Evolutionary conservation across 306 rosid genomes (phyloP).

Genomic region (Trichosanthes truncata): DNA sequence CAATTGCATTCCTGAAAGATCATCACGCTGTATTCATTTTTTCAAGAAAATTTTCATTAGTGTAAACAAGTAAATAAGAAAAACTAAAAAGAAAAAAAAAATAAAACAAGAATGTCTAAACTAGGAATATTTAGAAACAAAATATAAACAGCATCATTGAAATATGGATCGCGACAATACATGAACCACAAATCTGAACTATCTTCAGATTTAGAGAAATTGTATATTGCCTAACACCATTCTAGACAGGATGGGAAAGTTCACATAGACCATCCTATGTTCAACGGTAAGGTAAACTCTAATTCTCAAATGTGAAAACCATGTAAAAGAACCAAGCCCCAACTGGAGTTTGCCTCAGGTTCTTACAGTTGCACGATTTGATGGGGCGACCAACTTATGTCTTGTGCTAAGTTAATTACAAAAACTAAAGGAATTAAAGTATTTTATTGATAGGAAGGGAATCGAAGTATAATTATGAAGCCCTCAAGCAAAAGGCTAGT

Average conservation of each 20-base stretch:
- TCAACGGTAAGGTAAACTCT: background rate
- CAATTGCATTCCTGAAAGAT: constrained; percentile 88
- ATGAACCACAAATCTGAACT: background rate
- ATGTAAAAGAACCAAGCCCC: background rate
- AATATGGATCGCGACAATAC: background rate
- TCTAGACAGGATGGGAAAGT: background rate
- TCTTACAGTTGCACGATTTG: background rate
- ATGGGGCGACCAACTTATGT: background rate
- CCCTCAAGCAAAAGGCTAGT: background rate
- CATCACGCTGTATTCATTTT: constrained; percentile 57
- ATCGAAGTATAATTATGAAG: background rate
- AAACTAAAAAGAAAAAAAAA: background rate
- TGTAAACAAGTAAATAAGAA: constrained; percentile 8
- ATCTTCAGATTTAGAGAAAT: background rate
- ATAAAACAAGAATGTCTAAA: background rate
- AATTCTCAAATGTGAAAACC: background rate
- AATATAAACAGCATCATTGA: background rate
- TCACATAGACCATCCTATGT: background rate
- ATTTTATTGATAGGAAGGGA: background rate
- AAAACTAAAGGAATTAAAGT: background rate
- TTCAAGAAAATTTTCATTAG: constrained; percentile 18
- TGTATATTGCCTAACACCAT: background rate
- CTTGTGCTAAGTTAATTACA: background rate
- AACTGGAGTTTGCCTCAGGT: background rate
- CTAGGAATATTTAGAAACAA: background rate